Conservation (phyloP, 768 basidiomycete genomes). For the Nidularia sp. region DNA sequence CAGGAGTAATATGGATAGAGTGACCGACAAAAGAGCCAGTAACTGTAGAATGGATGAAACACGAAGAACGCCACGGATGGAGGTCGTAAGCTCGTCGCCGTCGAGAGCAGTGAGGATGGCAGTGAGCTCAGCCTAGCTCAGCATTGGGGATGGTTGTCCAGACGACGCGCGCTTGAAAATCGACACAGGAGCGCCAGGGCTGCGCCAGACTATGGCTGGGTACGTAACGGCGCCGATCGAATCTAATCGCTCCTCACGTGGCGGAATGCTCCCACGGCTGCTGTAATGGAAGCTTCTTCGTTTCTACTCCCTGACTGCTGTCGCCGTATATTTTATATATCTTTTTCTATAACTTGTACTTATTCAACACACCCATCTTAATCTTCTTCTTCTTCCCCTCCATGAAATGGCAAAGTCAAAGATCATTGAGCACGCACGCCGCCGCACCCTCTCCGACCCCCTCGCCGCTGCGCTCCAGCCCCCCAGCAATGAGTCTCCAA, state of each 20-base stretch:
- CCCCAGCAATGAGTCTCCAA: slow-evolving; percentile 66
- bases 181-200: too few species aligned
- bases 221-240: too few species aligned
- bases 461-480: slow-evolving; percentile 64
- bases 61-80: too few species aligned
- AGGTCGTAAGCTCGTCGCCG: background rate
- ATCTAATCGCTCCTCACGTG: slow-evolving; percentile 14
- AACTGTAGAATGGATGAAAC: too few species aligned
- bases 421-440: slow-evolving; percentile 24
- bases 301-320: slow-evolving; percentile 13
- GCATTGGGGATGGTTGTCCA: slow-evolving; percentile 5
- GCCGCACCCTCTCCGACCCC: slow-evolving; percentile 59
- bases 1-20: background rate
- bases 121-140: background rate
- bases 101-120: slow-evolving; percentile 5
- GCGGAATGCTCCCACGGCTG: slow-evolving; percentile 8
- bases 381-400: slow-evolving; percentile 13
- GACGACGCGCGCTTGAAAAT: slow-evolving; percentile 4
- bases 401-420: slow-evolving; percentile 36
- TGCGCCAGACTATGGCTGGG: too few species aligned
- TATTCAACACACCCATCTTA: slow-evolving; percentile 11
- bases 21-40: background rate
- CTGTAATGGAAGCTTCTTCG: slow-evolving; percentile 14
- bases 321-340: slow-evolving; percentile 10
- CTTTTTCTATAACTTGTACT: slow-evolving; percentile 4